These are phyloP conservation scores for Microbotryum silenes-acaulis DNA, from an alignment of 1,284 basidiomycete species.

Conservation along the genomic window DNA sequence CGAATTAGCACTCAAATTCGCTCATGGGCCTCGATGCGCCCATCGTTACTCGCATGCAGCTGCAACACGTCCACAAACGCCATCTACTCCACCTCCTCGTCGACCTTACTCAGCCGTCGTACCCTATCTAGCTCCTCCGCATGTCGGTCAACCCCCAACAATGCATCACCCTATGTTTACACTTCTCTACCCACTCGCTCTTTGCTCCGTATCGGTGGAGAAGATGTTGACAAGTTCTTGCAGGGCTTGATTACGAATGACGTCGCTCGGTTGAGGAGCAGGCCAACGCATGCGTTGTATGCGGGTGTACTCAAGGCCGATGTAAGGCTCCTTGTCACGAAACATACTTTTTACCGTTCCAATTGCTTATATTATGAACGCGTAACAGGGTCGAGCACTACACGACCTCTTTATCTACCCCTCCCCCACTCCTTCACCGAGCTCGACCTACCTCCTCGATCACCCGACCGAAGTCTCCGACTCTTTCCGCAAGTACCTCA, in stretches of 20 bases:
- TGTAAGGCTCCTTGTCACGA: conserved; percentile 45
- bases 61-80: no score
- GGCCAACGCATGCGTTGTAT: conserved; percentile 53
- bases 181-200: conserved; percentile 16
- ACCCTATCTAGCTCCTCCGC: no score
- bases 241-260: conserved; percentile 71
- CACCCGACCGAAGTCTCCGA: conserved; percentile 51
- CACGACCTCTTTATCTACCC: conserved; percentile 82
- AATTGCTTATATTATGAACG: neutral
- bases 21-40: no score
- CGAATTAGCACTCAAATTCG: no score
- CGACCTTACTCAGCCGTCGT: no score
- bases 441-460: conserved; percentile 48
- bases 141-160: no score
- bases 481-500: conserved; percentile 58
- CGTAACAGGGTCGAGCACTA: conserved; percentile 69
- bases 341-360: neutral
- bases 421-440: conserved; percentile 25
- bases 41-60: no score
- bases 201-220: conserved; percentile 58
- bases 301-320: conserved; percentile 80
- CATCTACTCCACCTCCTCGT: no score
- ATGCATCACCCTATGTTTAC: conserved; percentile 12
- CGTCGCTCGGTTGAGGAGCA: conserved; percentile 42
- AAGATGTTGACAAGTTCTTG: conserved; percentile 74